phyloP scores from a whole-genome alignment of 345 rosid species.

The Lumnitzera racemosa region DNA sequence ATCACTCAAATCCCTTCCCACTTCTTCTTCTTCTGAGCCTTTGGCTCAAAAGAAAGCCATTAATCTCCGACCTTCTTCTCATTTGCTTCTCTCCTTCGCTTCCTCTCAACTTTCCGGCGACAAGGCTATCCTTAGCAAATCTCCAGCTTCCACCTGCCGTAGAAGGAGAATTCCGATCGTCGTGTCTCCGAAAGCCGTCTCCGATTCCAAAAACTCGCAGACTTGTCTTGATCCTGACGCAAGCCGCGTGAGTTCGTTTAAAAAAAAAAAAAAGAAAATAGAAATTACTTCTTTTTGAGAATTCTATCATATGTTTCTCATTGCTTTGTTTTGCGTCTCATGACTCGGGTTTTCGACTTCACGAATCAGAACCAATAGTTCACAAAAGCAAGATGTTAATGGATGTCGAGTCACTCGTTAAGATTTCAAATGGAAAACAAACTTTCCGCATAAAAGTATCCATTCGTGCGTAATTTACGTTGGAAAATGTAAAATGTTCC shows the following conservation, averaged over 20 bases:
- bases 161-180: conserved; percentile 29
- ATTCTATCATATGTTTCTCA: background rate
- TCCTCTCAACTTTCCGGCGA: conserved; percentile 47
- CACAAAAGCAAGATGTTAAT: too few species aligned
- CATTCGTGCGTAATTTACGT: too few species aligned
- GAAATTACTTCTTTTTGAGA: background rate
- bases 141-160: conserved; percentile 1
- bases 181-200: conserved; percentile 79
- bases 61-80: conserved; percentile 1
- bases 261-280: too few species aligned
- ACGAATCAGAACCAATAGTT: too few species aligned
- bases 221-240: conserved; percentile 99
- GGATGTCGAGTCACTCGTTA: too few species aligned
- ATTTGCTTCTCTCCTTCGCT: conserved; percentile 36
- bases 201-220: conserved; percentile 81
- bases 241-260: conserved; percentile 52
- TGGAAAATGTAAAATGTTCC: too few species aligned
- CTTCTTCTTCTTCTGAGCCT: conserved; percentile 15
- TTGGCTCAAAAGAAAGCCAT: conserved; percentile 9
- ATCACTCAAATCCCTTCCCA: conserved; percentile 14
- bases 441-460: too few species aligned
- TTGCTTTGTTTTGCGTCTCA: too few species aligned
- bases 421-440: too few species aligned
- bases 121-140: conserved; percentile 17
- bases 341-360: too few species aligned